Evolutionary conservation across 805 yeast genomes (phyloP).

Genomic region (Hanseniaspora lachancei): DNA sequence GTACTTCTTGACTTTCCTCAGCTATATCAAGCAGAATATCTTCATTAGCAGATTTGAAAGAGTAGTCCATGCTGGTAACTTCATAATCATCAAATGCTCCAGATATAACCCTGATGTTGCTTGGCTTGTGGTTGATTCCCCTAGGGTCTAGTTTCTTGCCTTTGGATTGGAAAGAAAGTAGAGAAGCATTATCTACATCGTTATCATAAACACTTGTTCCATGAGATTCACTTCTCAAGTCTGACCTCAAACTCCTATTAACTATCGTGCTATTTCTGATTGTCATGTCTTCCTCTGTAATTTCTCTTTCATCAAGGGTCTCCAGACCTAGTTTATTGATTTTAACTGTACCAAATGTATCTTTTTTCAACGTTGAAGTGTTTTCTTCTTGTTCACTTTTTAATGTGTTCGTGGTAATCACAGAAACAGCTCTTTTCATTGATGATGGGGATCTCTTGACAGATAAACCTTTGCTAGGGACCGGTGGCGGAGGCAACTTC

Average conservation of each 20-base stretch:
- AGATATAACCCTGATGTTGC: slow-evolving; percentile 9
- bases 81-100: slow-evolving; percentile 6
- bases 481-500: slow-evolving; percentile 19
- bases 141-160: background rate
- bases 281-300: background rate
- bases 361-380: background rate
- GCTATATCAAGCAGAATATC: background rate
- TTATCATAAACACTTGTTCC: slow-evolving; percentile 8
- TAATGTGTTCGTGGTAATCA: slow-evolving; percentile 16
- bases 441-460: slow-evolving; percentile 27
- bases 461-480: slow-evolving; percentile 19
- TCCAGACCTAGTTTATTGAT: background rate
- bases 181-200: background rate
- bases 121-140: slow-evolving; percentile 11
- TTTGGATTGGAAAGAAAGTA: background rate
- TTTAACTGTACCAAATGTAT: background rate
- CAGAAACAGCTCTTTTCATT: slow-evolving; percentile 28
- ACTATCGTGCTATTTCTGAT: slow-evolving; percentile 11
- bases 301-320: background rate
- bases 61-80: background rate
- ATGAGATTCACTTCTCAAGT: background rate
- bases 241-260: background rate
- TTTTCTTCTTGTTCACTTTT: background rate
- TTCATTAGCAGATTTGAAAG: background rate
- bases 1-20: background rate